phyloP scores from a whole-genome alignment of 2,329 filamentous ascomycete species.

The Colletotrichum karsti region DNA sequence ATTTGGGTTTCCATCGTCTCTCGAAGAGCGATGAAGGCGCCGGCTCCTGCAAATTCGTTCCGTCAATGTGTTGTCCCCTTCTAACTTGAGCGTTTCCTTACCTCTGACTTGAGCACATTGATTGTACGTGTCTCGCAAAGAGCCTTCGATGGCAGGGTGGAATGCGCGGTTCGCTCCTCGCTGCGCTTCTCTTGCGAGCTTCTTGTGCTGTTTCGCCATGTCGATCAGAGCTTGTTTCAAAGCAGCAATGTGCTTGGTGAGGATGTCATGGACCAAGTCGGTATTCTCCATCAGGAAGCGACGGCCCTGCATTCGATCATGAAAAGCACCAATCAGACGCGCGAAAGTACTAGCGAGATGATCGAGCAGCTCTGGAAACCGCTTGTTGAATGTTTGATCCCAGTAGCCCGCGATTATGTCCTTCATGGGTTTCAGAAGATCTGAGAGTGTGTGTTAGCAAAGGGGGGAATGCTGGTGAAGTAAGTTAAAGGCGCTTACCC shows the following conservation, averaged over 20 bases:
- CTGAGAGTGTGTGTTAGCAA: constrained; percentile 17
- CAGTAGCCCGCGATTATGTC: constrained; percentile 29
- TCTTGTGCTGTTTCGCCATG: background rate
- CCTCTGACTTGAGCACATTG: background rate
- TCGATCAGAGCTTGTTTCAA: background rate
- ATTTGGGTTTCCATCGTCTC: constrained; percentile 32
- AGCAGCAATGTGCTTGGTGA: background rate
- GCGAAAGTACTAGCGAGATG: background rate
- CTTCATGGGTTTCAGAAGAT: constrained; percentile 34
- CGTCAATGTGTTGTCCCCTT: background rate
- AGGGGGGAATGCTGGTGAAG: background rate
- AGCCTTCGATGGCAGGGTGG: background rate
- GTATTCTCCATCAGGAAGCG: constrained; percentile 5
- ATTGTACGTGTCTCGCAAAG: background rate
- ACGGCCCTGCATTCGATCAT: background rate
- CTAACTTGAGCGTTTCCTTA: background rate
- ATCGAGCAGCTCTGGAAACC: constrained; percentile 21
- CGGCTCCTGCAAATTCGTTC: constrained; percentile 19
- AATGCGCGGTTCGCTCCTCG: constrained; percentile 31
- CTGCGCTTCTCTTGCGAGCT: constrained; percentile 16
- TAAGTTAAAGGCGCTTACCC: too few species aligned
- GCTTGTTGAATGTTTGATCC: constrained; percentile 36
- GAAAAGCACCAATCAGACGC: background rate
- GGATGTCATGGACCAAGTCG: background rate
- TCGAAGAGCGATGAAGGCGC: constrained; percentile 34